phyloP scores from a whole-genome alignment of 2,329 filamentous ascomycete genomes.

The Trichoderma simmonsii region DNA sequence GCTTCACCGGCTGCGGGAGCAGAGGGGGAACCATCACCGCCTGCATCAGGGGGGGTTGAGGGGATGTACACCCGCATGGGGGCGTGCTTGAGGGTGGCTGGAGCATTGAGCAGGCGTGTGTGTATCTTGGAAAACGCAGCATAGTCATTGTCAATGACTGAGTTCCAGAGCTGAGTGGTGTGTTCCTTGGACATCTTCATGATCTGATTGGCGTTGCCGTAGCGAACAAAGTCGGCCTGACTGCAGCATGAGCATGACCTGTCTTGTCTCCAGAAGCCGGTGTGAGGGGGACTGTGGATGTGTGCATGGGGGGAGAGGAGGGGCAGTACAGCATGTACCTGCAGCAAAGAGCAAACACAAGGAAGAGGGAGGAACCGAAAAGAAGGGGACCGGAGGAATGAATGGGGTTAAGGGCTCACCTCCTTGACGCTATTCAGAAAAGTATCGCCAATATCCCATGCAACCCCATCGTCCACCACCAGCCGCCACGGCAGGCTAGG shows the following conservation, averaged over 20 bases:
- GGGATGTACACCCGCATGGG: slow-evolving; percentile 86
- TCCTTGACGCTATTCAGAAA: slow-evolving; percentile 65
- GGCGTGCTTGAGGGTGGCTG: slow-evolving; percentile 74
- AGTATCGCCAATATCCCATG: slow-evolving; percentile 60
- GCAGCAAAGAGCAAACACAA: not conserved
- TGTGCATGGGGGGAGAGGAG: not conserved
- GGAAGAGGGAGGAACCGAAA: not conserved
- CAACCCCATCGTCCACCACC: slow-evolving; percentile 51
- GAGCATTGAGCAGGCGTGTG: slow-evolving; percentile 70
- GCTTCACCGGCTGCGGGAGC: slow-evolving; percentile 27
- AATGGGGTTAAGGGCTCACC: slow-evolving; percentile 34
- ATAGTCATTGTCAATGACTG: slow-evolving; percentile 76
- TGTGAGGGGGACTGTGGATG: not conserved
- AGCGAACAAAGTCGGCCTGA: slow-evolving; percentile 79
- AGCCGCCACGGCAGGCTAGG: slow-evolving; percentile 54
- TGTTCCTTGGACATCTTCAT: slow-evolving; percentile 85
- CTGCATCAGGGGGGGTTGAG: slow-evolving; percentile 49
- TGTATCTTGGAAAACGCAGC: slow-evolving; percentile 70
- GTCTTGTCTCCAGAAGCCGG: not conserved
- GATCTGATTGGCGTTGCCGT: slow-evolving; percentile 83
- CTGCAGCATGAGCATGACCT: slow-evolving; percentile 3
- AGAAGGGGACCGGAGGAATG: not conserved
- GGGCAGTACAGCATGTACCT: not conserved
- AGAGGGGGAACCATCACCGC: slow-evolving; percentile 31
- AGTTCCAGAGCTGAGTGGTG: slow-evolving; percentile 77